Evolutionary conservation across 225 moss, liverwort and hornwort species (phyloP), one percentile per base, ranked within the genome.

Genomic region (Physcomitrium patens): DNA sequence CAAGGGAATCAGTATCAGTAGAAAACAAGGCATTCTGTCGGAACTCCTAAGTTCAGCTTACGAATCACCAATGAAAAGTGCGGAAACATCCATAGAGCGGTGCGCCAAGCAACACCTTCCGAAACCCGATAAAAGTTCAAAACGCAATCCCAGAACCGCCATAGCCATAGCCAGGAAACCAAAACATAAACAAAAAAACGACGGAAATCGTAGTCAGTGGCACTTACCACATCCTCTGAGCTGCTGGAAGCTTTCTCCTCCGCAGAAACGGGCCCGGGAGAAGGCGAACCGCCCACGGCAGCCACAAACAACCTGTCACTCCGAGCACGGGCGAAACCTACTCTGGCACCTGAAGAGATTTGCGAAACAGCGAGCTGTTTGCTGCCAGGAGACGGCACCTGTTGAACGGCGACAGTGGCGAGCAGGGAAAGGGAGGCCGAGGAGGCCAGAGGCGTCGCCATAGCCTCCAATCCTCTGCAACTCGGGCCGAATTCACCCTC

Each of bases 141-240:
- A 72, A 60, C 58, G 7, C 7, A 4, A 26, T 43, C 24, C 58
- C 41, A 24, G 28, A 50, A 61, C 16, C 19, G 24, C 18, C 65
- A 67, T 42, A 27, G 17, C 61, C 48, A 67, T 42, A 27, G 17
- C 61, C 48, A 63, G 57, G 15, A 13, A 22, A 9, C 0, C 24
- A 37, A 20, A 15, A 14, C 10, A 3, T 2, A 66, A 11, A 17
- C 60, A 26, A 67, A 44, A 24, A 31, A 14, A 20, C 24, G 24
- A 24, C 24, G 24, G 24, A 50, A 62, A 64, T 57, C 28, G 50
- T 15, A 14, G 44, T 48, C 48, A 19, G 5, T 17, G 19, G 41
- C n/a, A 37, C 71, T 84, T 18, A 86, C 86, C 83, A 78, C 80
- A 12, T 67, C 51, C 19, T 59, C 74, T 28, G 74, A 63, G 77